A percentile compares a stretch with the other conserved stretches of the same genome.
Conservation (phyloP, 768 basidiomycete genomes). For the Lactarius hengduanensis region DNA sequence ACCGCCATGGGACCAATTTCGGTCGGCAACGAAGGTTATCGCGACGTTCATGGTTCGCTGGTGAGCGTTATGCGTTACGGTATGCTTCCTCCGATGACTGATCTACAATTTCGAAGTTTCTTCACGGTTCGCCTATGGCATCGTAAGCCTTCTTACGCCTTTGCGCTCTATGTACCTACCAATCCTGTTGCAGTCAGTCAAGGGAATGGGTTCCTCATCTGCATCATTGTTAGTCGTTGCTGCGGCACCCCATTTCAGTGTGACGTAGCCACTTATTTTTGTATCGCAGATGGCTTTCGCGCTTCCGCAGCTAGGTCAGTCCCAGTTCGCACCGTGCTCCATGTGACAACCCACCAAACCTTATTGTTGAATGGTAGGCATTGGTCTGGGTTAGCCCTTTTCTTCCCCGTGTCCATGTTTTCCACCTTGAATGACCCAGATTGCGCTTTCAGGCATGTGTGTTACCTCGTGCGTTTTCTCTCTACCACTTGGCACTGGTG, state of each 20-base stretch:
- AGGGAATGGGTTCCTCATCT: conserved; percentile 5
- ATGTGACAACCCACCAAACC: neutral
- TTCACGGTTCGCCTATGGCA: conserved; percentile 18
- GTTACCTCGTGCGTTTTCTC: neutral
- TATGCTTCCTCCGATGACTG: neutral
- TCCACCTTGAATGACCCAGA: neutral
- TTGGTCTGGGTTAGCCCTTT: neutral
- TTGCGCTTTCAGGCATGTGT: conserved; percentile 4
- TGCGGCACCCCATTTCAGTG: neutral
- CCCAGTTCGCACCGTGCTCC: neutral
- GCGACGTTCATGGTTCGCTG: conserved; percentile 16
- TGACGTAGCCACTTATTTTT: neutral
- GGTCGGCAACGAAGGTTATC: conserved; percentile 2
- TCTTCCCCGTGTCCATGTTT: neutral
- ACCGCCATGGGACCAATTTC: neutral
- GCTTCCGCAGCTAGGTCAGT: conserved; percentile 13
- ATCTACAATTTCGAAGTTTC: neutral
- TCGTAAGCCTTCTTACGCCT: conserved; percentile 1
- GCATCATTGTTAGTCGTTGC: conserved; percentile 1
- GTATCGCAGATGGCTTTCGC: conserved; percentile 5
- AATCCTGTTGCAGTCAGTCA: neutral
- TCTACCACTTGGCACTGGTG: neutral
- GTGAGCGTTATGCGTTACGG: neutral
- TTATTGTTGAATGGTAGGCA: conserved; percentile 4
- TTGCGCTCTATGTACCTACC: neutral